A percentile compares a stretch with the other conserved stretches of the same genome.
Evolutionary conservation across 371 early-diverging fungal genomes (phyloP).

Genomic region (Batkoa obscura): DNA sequence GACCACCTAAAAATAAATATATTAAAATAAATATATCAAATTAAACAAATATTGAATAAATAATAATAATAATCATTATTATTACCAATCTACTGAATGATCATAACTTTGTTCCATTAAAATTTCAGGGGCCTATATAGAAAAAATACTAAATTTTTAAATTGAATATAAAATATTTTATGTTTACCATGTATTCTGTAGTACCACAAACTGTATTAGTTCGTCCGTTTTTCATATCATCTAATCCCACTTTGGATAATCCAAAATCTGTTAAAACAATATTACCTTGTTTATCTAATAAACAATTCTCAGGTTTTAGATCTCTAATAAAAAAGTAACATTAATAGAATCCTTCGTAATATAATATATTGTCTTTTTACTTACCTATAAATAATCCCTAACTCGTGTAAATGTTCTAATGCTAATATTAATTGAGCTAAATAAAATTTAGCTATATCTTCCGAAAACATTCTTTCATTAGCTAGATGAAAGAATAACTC

Average conservation of each 20-base stretch:
- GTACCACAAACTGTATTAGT: slow-evolving; percentile 88
- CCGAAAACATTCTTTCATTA: slow-evolving; percentile 57
- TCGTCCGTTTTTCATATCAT: slow-evolving; percentile 27
- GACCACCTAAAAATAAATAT: slow-evolving; percentile 41
- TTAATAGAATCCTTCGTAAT: neutral
- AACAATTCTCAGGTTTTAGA: slow-evolving; percentile 78
- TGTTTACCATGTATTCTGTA: slow-evolving; percentile 52
- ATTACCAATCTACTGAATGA: slow-evolving; percentile 56
- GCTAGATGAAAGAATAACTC: slow-evolving; percentile 92
- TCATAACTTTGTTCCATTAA: slow-evolving; percentile 68
- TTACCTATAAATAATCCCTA: slow-evolving; percentile 67
- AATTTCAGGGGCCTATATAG: slow-evolving; percentile 41
- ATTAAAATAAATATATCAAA: too few relatives aligned
- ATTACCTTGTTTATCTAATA: slow-evolving; percentile 56
- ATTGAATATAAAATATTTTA: too few relatives aligned
- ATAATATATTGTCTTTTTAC: neutral
- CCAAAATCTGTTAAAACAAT: slow-evolving; percentile 87
- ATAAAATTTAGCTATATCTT: slow-evolving; percentile 60
- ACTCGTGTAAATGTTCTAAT: slow-evolving; percentile 69
- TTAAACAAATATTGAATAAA: too few relatives aligned
- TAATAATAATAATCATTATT: too few relatives aligned
- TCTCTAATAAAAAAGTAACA: slow-evolving; percentile 17
- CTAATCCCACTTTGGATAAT: slow-evolving; percentile 60
- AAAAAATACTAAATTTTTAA: slow-evolving; percentile 12
- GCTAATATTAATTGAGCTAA: slow-evolving; percentile 71